Base-by-base conservation (phyloP, 176 grass and related monocot species). In the Aegilops speltoides region DNA sequence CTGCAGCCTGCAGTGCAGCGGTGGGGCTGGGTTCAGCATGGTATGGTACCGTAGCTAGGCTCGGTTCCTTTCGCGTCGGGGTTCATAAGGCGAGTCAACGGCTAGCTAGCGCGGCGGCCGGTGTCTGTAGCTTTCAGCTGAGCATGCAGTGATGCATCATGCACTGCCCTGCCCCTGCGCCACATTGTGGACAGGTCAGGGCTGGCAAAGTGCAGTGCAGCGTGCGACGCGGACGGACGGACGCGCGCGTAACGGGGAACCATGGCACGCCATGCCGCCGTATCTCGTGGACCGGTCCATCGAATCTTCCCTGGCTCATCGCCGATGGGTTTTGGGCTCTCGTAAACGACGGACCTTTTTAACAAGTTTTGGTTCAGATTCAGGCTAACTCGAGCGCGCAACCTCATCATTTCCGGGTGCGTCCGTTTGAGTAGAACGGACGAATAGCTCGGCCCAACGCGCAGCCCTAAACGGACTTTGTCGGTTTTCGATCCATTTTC, bases 41-140 rank as follows among this genome's bases (percentile, higher is more conserved):
- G 64, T 31, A 24, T 46, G 43, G n/a, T 31, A 62, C 8, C 8
- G 0, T 62, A 40, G 68, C 68, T 40, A 68, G 67, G 67, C 69
- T 72, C 69, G 69, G 17, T 69, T 37, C 32, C 31, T 22, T 22
- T 23, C 68, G 68, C 69, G 22, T 43, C 68, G 8, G 19, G 66
- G 37, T 25, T 38, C 38, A 46, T 73, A 73, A 12, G 70, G 16
- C 50, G 50, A 28, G 72, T 75, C 72, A 75, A 75, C 23, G 40
- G 40, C 34, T 19, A 68, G 13, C 62, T 68, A 17, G 64, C 15
- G 15, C 20, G 56, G 40, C 40, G 40, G 72, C 26, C 40, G 72
- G 72, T 75, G 72, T 75, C 72, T 75, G 72, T 75, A 75, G 12
- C 72, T 75, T 75, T 75, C 72, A 45, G 72, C 40, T 48, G n/a